phyloP scores from a whole-genome alignment of 208 protist genomes.

The Acanthamoeba healyi region DNA sequence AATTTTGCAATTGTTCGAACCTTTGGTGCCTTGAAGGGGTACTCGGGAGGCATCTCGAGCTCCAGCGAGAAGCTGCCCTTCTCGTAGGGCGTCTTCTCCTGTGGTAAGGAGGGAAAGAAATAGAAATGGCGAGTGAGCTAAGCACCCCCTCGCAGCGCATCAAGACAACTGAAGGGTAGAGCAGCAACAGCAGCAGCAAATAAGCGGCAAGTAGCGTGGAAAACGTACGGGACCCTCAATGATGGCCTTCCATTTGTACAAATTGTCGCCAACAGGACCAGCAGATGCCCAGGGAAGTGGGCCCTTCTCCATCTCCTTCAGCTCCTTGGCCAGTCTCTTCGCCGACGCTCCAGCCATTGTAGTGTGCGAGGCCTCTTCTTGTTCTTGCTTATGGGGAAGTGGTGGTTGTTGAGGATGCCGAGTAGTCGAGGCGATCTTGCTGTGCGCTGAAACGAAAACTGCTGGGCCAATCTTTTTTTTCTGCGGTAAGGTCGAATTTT shows the following conservation, averaged over 20 bases:
- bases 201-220: neutral
- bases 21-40: constrained; percentile 85
- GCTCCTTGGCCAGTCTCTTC: constrained; percentile 55
- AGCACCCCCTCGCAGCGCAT: too few species aligned
- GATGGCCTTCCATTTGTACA: constrained; percentile 67
- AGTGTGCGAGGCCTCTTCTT: neutral
- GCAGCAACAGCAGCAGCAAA: neutral
- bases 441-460: neutral
- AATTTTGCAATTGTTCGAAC: neutral
- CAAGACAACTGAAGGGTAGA: too few species aligned
- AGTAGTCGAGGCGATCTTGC: too few species aligned
- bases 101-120: neutral
- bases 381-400: neutral
- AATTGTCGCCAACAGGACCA: constrained; percentile 32
- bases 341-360: constrained; percentile 57
- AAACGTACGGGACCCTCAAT: constrained; percentile 38
- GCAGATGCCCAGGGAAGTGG: constrained; percentile 45
- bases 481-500: neutral
- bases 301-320: constrained; percentile 71
- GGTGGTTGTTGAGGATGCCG: neutral
- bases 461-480: neutral
- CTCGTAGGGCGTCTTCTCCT: constrained; percentile 83
- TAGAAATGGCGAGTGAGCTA: neutral
- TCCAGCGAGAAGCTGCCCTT: constrained; percentile 84
- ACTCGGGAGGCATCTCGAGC: constrained; percentile 81